phyloP scores from a whole-genome alignment of 768 basidiomycete genomes.

The Suillus bovinus region DNA sequence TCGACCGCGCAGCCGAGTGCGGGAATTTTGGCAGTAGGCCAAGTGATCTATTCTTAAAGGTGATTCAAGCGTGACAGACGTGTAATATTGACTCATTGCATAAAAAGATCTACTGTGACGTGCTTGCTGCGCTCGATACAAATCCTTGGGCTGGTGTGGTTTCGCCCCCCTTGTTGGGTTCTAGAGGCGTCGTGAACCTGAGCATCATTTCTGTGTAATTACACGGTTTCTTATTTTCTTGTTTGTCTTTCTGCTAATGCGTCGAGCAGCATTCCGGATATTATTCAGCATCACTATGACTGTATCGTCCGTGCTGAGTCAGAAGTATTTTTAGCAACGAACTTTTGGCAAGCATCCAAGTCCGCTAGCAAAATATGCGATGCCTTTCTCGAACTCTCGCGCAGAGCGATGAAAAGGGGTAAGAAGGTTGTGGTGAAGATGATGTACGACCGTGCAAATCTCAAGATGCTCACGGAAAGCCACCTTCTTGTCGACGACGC shows the following conservation, averaged over 20 bases:
- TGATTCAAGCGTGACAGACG: slow-evolving; percentile 23
- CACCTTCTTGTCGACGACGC: slow-evolving; percentile 48
- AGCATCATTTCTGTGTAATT: slow-evolving; percentile 57
- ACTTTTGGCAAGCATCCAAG: slow-evolving; percentile 57
- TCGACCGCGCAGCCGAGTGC: slow-evolving; percentile 48
- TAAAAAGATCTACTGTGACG: slow-evolving; percentile 58
- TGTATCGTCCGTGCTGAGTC: slow-evolving; percentile 60
- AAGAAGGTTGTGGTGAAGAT: slow-evolving; percentile 61
- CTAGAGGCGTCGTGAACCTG: slow-evolving; percentile 62
- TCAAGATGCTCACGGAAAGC: slow-evolving; percentile 47
- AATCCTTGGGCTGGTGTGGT: slow-evolving; percentile 57
- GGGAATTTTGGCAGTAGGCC: slow-evolving; percentile 55
- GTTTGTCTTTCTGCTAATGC: slow-evolving; percentile 15
- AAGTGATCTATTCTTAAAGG: slow-evolving; percentile 62
- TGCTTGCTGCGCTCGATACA: slow-evolving; percentile 55
- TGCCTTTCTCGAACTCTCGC: slow-evolving; percentile 54
- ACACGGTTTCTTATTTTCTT: not conserved
- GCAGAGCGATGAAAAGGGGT: slow-evolving; percentile 42
- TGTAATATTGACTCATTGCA: not conserved
- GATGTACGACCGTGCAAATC: slow-evolving; percentile 68
- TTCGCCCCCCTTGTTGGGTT: slow-evolving; percentile 63
- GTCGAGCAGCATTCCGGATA: slow-evolving; percentile 58
- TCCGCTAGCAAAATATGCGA: slow-evolving; percentile 50
- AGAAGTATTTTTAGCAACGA: slow-evolving; percentile 71
- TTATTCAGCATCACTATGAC: slow-evolving; percentile 68